A percentile compares a stretch with the other conserved stretches of the same genome.
Evolutionary conservation across 495 filamentous ascomycete genomes (phyloP).

Genomic region (Xylaria venustula): DNA sequence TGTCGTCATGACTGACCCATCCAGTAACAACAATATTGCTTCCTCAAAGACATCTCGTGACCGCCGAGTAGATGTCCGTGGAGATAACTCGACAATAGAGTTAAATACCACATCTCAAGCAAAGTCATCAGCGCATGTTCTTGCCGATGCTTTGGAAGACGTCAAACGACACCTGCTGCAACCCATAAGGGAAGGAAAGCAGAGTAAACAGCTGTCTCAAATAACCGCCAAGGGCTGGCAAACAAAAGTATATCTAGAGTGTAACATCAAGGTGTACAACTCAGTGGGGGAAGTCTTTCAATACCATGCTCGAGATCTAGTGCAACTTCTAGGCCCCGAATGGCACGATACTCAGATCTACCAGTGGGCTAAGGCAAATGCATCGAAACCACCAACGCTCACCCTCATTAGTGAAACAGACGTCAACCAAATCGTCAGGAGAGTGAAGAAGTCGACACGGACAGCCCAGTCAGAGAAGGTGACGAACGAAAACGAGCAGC

Average conservation of each 20-base stretch:
- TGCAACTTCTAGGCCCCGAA: slow-evolving; percentile 26
- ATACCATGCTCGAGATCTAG: slow-evolving; percentile 34
- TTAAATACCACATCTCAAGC: not conserved
- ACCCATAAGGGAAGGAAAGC: slow-evolving; percentile 14
- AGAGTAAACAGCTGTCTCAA: slow-evolving; percentile 23
- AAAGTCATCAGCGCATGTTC: not conserved
- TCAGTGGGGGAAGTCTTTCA: slow-evolving; percentile 24
- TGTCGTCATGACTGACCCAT: slow-evolving; percentile 9
- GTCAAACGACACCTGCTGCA: slow-evolving; percentile 12
- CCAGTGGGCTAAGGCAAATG: slow-evolving; percentile 23
- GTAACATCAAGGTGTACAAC: slow-evolving; percentile 30
- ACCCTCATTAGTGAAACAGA: slow-evolving; percentile 21
- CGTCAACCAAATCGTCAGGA: slow-evolving; percentile 29
- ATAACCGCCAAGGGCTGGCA: slow-evolving; percentile 21
- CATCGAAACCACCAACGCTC: slow-evolving; percentile 19
- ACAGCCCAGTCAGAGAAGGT: slow-evolving; percentile 14
- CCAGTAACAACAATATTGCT: slow-evolving; percentile 5
- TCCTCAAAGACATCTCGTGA: not conserved
- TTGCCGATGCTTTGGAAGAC: slow-evolving; percentile 23
- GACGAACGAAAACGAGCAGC: slow-evolving; percentile 17
- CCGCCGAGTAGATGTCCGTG: not conserved
- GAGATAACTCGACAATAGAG: not conserved
- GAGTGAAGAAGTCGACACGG: slow-evolving; percentile 21
- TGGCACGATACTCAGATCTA: slow-evolving; percentile 30
- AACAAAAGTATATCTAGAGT: slow-evolving; percentile 28